Conservation (phyloP, 176 grass and related monocot species). For the Bonia amplexicaulis region DNA sequence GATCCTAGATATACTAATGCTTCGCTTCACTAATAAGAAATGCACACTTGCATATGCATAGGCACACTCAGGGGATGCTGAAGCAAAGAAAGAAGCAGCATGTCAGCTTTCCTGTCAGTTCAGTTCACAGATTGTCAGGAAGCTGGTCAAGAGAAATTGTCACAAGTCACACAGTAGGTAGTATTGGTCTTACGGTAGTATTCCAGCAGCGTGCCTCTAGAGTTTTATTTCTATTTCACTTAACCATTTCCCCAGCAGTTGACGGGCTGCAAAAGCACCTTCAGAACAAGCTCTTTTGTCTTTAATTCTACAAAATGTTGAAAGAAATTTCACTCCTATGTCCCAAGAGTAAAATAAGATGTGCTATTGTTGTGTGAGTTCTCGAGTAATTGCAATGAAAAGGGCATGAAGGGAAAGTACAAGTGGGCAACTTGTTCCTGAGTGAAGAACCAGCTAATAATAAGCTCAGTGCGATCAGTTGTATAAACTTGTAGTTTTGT, state of each 20-base stretch:
- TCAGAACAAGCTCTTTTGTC: not conserved
- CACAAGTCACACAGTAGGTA: not conserved
- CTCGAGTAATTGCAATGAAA: not conserved
- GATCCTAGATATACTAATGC: not conserved
- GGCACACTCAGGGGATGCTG: not conserved
- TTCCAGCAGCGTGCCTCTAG: not conserved
- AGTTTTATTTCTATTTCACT: not conserved
- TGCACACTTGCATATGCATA: not conserved
- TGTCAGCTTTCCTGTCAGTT: not conserved
- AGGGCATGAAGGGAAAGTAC: not conserved
- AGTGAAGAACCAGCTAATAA: not conserved
- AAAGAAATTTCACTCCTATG: not conserved
- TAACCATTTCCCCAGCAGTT: not conserved
- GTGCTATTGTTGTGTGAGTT: not conserved
- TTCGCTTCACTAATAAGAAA: not conserved
- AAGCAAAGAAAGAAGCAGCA: not conserved
- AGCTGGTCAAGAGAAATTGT: not conserved
- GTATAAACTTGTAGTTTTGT: not conserved
- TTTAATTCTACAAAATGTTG: not conserved
- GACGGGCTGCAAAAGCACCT: not conserved
- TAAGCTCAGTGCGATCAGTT: not conserved
- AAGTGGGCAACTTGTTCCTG: not conserved
- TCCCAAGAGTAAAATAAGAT: not conserved
- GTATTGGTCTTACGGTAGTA: not conserved
- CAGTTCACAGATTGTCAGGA: not conserved